Conservation (phyloP, 495 filamentous ascomycete genomes). For the Penicillium roqueforti region DNA sequence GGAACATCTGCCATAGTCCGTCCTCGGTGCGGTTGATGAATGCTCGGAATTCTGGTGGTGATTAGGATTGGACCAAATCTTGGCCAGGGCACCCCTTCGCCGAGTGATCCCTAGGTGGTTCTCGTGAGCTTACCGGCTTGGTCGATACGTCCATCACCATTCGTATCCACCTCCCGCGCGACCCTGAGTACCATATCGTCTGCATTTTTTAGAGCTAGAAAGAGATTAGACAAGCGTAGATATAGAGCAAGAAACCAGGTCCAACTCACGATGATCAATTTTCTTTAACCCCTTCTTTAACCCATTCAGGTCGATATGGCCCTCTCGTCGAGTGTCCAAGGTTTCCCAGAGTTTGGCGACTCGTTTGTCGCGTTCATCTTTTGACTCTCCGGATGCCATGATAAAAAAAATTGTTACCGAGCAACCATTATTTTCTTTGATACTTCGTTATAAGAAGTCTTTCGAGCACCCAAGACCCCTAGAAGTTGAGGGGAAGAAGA, state of each 20-base stretch:
- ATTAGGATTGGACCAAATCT: constrained; percentile 22
- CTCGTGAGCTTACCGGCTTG: constrained; percentile 65
- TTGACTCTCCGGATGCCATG: constrained; percentile 55
- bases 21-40: constrained; percentile 86
- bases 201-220: constrained; percentile 85
- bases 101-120: neutral
- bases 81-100: constrained; percentile 13
- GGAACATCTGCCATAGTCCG: constrained; percentile 76
- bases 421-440: constrained; percentile 33
- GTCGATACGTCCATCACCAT: constrained; percentile 83
- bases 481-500: neutral
- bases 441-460: neutral
- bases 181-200: constrained; percentile 79
- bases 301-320: constrained; percentile 75
- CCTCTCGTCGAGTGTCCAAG: constrained; percentile 70
- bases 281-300: constrained; percentile 78
- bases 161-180: constrained; percentile 74
- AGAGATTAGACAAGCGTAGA: constrained; percentile 27
- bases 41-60: constrained; percentile 67
- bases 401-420: constrained; percentile 38
- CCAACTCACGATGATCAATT: constrained; percentile 85
- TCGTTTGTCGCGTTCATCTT: constrained; percentile 68
- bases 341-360: constrained; percentile 75
- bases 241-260: constrained; percentile 22
- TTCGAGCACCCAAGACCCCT: neutral